Conservation (phyloP, 2,329 filamentous ascomycete genomes). For the Emericellopsis cladophorae region DNA sequence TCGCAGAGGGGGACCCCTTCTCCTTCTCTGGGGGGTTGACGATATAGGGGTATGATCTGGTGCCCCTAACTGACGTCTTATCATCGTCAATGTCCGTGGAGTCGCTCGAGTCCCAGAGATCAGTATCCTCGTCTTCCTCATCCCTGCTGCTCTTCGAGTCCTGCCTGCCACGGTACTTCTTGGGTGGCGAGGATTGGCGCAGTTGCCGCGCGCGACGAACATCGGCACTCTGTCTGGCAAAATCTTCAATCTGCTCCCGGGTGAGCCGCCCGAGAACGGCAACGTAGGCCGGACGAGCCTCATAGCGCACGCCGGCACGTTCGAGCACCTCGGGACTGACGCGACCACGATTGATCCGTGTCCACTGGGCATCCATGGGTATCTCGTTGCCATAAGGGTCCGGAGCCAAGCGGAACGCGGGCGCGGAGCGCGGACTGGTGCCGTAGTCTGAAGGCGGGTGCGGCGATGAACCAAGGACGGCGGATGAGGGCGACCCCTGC, state of each 20-base stretch:
- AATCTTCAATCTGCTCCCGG: slow-evolving; percentile 36
- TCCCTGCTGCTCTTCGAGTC: slow-evolving; percentile 21
- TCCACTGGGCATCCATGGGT: slow-evolving; percentile 42
- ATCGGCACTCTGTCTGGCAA: slow-evolving; percentile 34
- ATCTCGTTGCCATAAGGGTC: slow-evolving; percentile 46
- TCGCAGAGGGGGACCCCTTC: slow-evolving; percentile 20
- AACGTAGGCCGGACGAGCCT: slow-evolving; percentile 45
- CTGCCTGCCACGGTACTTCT: slow-evolving; percentile 7
- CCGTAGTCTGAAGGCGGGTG: slow-evolving; percentile 21
- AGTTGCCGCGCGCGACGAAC: slow-evolving; percentile 26
- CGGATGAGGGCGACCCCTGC: slow-evolving; percentile 14
- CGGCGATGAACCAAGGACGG: slow-evolving; percentile 22
- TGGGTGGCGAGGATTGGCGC: slow-evolving; percentile 4
- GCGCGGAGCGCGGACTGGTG: slow-evolving; percentile 15
- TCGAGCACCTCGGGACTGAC: slow-evolving; percentile 43
- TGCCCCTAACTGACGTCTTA: slow-evolving; percentile 14
- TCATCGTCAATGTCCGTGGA: slow-evolving; percentile 20
- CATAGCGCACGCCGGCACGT: slow-evolving; percentile 40
- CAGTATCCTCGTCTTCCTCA: slow-evolving; percentile 15
- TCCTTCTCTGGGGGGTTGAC: slow-evolving; percentile 19
- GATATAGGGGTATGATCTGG: slow-evolving; percentile 21
- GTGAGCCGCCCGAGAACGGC: slow-evolving; percentile 44
- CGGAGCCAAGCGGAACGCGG: slow-evolving; percentile 29
- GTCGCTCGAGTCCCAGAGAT: slow-evolving; percentile 16
- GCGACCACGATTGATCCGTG: slow-evolving; percentile 37